phyloP scores from a whole-genome alignment of 2,329 filamentous ascomycete genomes.

The Arthrobotrys sinensis region DNA sequence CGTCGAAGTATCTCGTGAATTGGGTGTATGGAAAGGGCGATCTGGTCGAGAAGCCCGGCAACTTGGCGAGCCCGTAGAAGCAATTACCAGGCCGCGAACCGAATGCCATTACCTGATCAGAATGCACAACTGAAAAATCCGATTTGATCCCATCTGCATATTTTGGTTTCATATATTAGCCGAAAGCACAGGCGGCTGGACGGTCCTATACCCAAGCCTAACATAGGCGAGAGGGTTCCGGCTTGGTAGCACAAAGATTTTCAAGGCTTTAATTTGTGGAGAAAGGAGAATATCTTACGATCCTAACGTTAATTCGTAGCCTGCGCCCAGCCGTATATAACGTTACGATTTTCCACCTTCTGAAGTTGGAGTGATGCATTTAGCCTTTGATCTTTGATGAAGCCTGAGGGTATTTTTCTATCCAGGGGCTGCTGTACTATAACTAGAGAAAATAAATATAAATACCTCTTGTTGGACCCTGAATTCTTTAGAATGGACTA shows the following conservation, averaged over 20 bases:
- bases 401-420: not conserved
- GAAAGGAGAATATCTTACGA: constrained; percentile 27
- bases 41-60: not conserved
- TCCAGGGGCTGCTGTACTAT: not conserved
- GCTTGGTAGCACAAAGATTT: constrained; percentile 32
- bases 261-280: not conserved
- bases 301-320: constrained; percentile 8
- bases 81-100: not conserved
- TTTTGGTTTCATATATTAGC: constrained; percentile 38
- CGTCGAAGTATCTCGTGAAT: no score
- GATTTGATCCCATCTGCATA: constrained; percentile 15
- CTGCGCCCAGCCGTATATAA: constrained; percentile 12
- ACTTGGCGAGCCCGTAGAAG: not conserved
- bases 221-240: constrained; percentile 26
- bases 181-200: constrained; percentile 21
- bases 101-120: constrained; percentile 11
- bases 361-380: constrained; percentile 18
- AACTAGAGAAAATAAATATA: not conserved
- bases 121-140: constrained; percentile 2
- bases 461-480: not conserved
- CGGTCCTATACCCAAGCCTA: constrained; percentile 11
- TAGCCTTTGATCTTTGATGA: constrained; percentile 2
- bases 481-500: not conserved
- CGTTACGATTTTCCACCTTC: constrained; percentile 20
- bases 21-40: not conserved